These are phyloP conservation scores for Neopestalotiopsis sp. DNA, from an alignment of 2,329 filamentous ascomycete species.

Conservation along the genomic window DNA sequence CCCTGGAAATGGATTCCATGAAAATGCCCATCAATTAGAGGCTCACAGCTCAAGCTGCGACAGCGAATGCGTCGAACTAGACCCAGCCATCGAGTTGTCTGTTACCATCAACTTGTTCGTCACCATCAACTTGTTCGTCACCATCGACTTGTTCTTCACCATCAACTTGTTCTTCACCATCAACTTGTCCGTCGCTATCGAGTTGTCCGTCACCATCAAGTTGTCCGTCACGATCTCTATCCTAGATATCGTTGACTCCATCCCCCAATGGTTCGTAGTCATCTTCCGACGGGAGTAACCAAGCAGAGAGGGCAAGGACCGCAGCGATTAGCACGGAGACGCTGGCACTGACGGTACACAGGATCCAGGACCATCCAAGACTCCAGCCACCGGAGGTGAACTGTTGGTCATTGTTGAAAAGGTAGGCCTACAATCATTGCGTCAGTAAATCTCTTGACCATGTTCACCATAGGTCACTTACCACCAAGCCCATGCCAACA, in stretches of 20 bases:
- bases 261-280: slow-evolving; percentile 73
- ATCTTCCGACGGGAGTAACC: slow-evolving; percentile 77
- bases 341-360: slow-evolving; percentile 64
- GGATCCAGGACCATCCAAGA: slow-evolving; percentile 79
- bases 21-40: too few species aligned
- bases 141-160: background rate
- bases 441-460: too few species aligned
- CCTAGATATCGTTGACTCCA: slow-evolving; percentile 16
- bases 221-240: background rate
- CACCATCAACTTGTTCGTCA: too few species aligned
- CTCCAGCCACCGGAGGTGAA: slow-evolving; percentile 83
- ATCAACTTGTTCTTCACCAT: background rate
- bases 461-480: slow-evolving; percentile 41
- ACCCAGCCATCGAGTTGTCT: background rate
- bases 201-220: background rate
- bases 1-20: too few species aligned
- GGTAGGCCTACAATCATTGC: slow-evolving; percentile 66
- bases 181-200: background rate
- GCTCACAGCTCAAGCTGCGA: too few species aligned
- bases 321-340: slow-evolving; percentile 59
- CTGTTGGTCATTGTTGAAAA: slow-evolving; percentile 82
- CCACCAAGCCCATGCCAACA: slow-evolving; percentile 81
- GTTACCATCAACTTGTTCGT: background rate
- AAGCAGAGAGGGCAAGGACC: slow-evolving; percentile 70
- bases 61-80: too few species aligned